These are phyloP conservation scores for Apodospora peruviana DNA, from an alignment of 495 filamentous ascomycete species.

Conservation along the genomic window DNA sequence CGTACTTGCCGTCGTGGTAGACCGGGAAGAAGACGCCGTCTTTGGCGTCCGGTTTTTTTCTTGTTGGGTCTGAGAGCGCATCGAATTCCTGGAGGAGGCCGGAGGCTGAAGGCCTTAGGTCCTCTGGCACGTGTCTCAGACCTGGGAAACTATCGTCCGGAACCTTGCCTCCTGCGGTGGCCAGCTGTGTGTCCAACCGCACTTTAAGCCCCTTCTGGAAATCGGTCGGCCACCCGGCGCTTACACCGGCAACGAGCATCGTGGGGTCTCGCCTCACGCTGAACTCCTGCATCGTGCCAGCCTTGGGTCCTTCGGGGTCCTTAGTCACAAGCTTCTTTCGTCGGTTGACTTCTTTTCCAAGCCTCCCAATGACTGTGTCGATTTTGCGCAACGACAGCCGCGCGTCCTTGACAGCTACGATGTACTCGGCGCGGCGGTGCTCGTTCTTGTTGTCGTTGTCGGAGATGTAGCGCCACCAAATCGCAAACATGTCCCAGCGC, in stretches of 20 bases:
- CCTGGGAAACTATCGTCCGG: background rate
- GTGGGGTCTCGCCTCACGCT: slow-evolving; percentile 39
- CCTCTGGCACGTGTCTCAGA: background rate
- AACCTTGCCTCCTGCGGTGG: background rate
- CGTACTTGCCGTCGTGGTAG: no score
- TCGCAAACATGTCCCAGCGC: slow-evolving; percentile 37
- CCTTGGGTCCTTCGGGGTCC: no score
- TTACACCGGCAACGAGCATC: slow-evolving; percentile 36
- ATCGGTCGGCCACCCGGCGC: slow-evolving; percentile 40
- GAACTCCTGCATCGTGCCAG: slow-evolving; percentile 20
- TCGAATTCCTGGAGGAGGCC: background rate
- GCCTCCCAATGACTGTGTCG: no score
- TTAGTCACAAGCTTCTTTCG: no score
- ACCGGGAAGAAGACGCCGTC: background rate
- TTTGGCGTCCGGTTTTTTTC: background rate
- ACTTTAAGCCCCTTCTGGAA: slow-evolving; percentile 33
- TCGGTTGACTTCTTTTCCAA: no score
- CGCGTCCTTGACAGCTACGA: background rate
- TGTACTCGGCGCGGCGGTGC: background rate
- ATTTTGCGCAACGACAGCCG: no score
- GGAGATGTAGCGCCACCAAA: slow-evolving; percentile 33
- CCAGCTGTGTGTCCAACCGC: slow-evolving; percentile 26
- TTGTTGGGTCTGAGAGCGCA: background rate
- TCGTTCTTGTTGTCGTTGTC: slow-evolving; percentile 3
- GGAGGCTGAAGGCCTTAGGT: background rate